phyloP scores from a whole-genome alignment of 257 asterid species.

The Misopates orontium region DNA sequence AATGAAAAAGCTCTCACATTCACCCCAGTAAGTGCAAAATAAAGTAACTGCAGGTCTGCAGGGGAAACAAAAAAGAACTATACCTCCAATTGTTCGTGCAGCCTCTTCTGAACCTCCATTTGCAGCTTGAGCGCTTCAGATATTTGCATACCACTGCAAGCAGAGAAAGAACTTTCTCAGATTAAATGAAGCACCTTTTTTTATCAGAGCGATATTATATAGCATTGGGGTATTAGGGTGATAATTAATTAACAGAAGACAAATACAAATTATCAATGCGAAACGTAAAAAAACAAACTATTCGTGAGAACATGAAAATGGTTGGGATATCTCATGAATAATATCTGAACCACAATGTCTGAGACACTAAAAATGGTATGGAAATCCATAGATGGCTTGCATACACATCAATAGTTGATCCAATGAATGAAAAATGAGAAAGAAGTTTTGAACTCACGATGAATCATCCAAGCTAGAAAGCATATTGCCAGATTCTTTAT shows the following conservation, averaged over 20 bases:
- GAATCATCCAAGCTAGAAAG: constrained; percentile 84
- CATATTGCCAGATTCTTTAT: constrained; percentile 80
- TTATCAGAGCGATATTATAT: neutral
- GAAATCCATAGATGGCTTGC: neutral
- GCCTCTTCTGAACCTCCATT: constrained; percentile 99
- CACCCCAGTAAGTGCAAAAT: neutral
- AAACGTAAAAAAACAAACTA: too few species aligned
- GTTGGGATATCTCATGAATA: constrained; percentile 20
- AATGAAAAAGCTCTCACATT: neutral
- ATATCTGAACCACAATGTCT: neutral
- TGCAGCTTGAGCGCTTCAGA: constrained; percentile 96
- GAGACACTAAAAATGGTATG: constrained; percentile 4
- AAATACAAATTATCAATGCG: constrained; percentile 1
- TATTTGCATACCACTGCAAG: constrained; percentile 83
- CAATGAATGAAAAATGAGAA: constrained; percentile 15
- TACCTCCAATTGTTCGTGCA: constrained; percentile 98
- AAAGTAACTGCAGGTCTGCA: neutral
- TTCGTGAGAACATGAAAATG: constrained; percentile 1
- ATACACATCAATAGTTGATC: neutral
- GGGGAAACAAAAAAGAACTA: neutral
- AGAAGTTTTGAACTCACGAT: constrained; percentile 63
- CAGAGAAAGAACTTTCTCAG: constrained; percentile 21
- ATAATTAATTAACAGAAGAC: constrained; percentile 13
- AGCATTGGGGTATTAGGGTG: constrained; percentile 6
- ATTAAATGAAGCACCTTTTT: neutral